Evolutionary conservation across 225 moss, liverwort and hornwort species (phyloP).

Genomic region (Sphagnum contortum): DNA sequence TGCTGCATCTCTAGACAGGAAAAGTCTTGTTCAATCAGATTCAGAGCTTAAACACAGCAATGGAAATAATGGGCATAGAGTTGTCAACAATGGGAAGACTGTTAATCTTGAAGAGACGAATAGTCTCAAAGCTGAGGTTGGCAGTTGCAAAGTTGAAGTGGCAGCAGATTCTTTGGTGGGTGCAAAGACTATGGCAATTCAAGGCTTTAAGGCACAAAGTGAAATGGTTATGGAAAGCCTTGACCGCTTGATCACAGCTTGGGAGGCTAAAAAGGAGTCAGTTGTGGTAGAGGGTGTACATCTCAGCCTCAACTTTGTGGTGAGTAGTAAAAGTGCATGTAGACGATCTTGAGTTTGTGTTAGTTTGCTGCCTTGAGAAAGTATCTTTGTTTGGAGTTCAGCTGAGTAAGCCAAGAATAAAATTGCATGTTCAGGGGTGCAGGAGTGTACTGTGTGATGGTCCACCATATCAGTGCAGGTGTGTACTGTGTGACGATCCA

Average conservation of each 20-base stretch:
- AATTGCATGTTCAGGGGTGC: too few species aligned
- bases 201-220: conserved; percentile 95
- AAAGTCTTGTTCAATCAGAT: neutral
- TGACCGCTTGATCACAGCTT: conserved; percentile 72
- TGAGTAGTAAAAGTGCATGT: conserved; percentile 12
- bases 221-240: conserved; percentile 96
- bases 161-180: conserved; percentile 44
- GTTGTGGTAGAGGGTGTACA: conserved; percentile 97
- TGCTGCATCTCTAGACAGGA: neutral
- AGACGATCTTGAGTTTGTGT: too few species aligned
- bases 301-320: conserved; percentile 92
- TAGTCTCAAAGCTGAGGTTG: conserved; percentile 6
- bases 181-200: conserved; percentile 78
- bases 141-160: conserved; percentile 14
- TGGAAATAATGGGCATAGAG: neutral
- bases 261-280: conserved; percentile 91
- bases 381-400: too few species aligned
- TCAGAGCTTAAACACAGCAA: neutral
- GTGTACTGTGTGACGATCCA: too few species aligned
- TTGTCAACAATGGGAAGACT: conserved; percentile 2
- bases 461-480: too few species aligned
- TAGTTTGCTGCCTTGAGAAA: too few species aligned
- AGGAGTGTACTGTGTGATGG: too few species aligned
- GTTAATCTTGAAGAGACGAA: conserved; percentile 1
- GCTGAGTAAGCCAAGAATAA: too few species aligned